A percentile compares a stretch with the other conserved stretches of the same genome.
phyloP scores from a whole-genome alignment of 2,329 filamentous ascomycete species.

The Monilinia polystroma region DNA sequence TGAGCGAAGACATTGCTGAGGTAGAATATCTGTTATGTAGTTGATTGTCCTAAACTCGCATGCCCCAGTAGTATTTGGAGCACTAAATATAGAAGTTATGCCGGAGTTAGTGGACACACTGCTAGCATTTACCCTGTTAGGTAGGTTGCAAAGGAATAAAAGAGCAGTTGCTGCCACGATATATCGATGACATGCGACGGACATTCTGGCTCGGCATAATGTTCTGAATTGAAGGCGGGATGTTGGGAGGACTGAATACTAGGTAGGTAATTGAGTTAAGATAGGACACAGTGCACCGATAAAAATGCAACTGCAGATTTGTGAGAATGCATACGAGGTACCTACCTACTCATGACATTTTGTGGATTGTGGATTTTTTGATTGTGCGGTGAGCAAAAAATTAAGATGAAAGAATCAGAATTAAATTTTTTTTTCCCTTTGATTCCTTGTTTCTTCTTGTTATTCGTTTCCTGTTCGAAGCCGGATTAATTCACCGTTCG shows the following conservation, averaged over 20 bases:
- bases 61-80: constrained; percentile 30
- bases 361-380: constrained; percentile 14
- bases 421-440: constrained; percentile 12
- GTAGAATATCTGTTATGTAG: constrained; percentile 41
- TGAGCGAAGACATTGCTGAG: constrained; percentile 38
- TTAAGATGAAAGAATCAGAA: not conserved
- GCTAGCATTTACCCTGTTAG: constrained; percentile 29
- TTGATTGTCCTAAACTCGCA: constrained; percentile 42
- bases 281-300: constrained; percentile 6
- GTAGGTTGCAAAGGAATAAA: constrained; percentile 28
- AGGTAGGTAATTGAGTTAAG: not conserved
- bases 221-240: constrained; percentile 10
- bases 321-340: not conserved
- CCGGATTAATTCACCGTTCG: too few species aligned
- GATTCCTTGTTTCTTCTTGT: constrained; percentile 20
- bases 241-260: constrained; percentile 12
- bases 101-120: constrained; percentile 26
- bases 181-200: constrained; percentile 27
- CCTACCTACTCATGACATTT: not conserved
- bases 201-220: constrained; percentile 30
- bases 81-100: constrained; percentile 12
- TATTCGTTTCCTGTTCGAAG: constrained; percentile 7
- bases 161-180: constrained; percentile 29
- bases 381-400: constrained; percentile 20
- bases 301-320: constrained; percentile 8